Percentiles rank a stretch among this genome's conserved stretches.
phyloP scores from a whole-genome alignment of 1,139 yeast genomes.

The Debaryomyces sp. region DNA sequence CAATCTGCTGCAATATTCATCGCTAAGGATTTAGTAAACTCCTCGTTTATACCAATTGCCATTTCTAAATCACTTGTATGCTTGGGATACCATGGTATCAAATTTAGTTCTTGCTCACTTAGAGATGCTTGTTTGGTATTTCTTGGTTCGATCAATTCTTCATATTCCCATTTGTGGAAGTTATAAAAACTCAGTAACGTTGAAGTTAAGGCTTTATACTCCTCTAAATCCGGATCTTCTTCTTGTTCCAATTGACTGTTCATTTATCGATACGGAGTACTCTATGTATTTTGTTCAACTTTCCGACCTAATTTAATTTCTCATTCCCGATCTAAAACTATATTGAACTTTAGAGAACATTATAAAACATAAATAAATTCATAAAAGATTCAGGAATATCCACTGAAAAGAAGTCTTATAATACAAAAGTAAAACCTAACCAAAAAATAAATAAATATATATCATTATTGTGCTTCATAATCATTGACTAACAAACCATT shows the following conservation, averaged over 20 bases:
- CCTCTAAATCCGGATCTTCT: constrained; percentile 25
- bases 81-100: constrained; percentile 55
- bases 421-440: not conserved
- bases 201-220: constrained; percentile 40
- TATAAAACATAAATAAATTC: not conserved
- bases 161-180: constrained; percentile 38
- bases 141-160: constrained; percentile 39
- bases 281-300: not conserved
- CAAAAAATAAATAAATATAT: not conserved
- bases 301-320: not conserved
- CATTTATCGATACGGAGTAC: not conserved
- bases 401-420: not conserved
- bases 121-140: constrained; percentile 33
- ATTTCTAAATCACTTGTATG: constrained; percentile 48
- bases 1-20: constrained; percentile 50
- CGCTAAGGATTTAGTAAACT: constrained; percentile 52
- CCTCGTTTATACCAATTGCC: constrained; percentile 52
- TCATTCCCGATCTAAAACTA: not conserved
- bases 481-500: constrained; percentile 10
- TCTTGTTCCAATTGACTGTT: not conserved
- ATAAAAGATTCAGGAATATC: not conserved
- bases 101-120: constrained; percentile 38
- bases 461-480: constrained; percentile 4
- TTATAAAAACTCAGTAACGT: constrained; percentile 41
- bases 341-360: not conserved